Conservation (phyloP, 2,329 filamentous ascomycete genomes). For the Aschersonia sp. region DNA sequence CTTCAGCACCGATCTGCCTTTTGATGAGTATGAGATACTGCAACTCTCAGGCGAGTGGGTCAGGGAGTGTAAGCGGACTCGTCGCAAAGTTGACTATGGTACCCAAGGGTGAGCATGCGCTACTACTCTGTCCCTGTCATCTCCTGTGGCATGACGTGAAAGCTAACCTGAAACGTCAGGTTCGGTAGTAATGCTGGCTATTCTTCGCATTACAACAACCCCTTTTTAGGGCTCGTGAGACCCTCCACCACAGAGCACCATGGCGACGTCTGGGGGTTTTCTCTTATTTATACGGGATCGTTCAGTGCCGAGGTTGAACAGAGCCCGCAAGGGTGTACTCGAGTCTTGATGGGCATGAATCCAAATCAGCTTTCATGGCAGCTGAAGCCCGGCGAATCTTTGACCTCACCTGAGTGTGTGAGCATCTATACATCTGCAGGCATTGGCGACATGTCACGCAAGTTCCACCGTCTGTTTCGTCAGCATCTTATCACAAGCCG, state of each 20-base stretch:
- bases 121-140: not conserved
- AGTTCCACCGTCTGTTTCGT: constrained; percentile 45
- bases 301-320: constrained; percentile 46
- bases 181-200: constrained; percentile 48
- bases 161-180: constrained; percentile 14
- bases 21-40: constrained; percentile 46
- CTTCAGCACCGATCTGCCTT: constrained; percentile 45
- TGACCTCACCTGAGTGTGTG: constrained; percentile 48
- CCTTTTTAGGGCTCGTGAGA: constrained; percentile 43
- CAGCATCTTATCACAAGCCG: constrained; percentile 45
- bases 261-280: constrained; percentile 51
- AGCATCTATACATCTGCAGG: constrained; percentile 44
- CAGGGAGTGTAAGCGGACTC: constrained; percentile 38
- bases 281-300: constrained; percentile 48
- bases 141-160: too few relatives aligned
- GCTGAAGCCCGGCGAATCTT: constrained; percentile 37
- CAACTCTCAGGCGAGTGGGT: constrained; percentile 50
- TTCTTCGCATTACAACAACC: constrained; percentile 49
- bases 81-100: constrained; percentile 41
- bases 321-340: constrained; percentile 44
- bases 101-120: constrained; percentile 28
- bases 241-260: constrained; percentile 43
- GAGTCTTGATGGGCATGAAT: constrained; percentile 46
- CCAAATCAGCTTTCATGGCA: constrained; percentile 44
- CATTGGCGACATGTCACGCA: constrained; percentile 45